Evolutionary conservation across 2,329 filamentous ascomycete species (phyloP), one percentile per base, ranked within the genome.

Genomic region (Trichophyton simii): DNA sequence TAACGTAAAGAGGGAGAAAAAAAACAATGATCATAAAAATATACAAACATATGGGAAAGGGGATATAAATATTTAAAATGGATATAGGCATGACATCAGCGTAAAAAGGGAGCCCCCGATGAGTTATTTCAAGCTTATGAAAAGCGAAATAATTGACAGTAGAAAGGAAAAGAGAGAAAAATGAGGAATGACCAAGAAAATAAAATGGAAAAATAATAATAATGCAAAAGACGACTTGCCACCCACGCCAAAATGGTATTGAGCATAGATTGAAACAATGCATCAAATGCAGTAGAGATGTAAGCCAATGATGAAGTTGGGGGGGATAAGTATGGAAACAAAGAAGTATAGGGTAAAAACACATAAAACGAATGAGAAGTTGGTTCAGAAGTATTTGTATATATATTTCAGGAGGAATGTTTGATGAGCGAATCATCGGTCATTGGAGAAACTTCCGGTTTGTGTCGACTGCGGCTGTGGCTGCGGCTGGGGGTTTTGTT

Each of bases 371-470:
- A 34, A 55, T 20, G 25, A 25, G 9, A 55, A 55, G 31, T 20
- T 34, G 18, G 6, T 20, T 55, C 28, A 13, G 52, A 55, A 15
- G n/a, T 36, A n/a, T 11, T 18, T 9, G 20, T 18, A 20, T 36
- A 20, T 34, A 36, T 36, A 36, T 55, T 11, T 15, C 18, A 31
- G 8, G 28, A 6, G 2, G 28, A 55, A 55, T 18, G 6, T 18
- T 34, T 6, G 15, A n/a, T 3, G 34, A 6, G 7, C 3, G 34
- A 34, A 63, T 42, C 52, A 55, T 15, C 28, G 52, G 8, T 55
- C 52, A 22, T 28, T 55, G 18, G 62, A 61, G n/a, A 63, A 63
- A 34, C 62, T 63, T 18, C 54, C 48, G 8, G 50, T 41, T 38
- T 55, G 52, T 55, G 38, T 22, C 22, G 8, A 22, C 36, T 38